A percentile compares a stretch with the other conserved stretches of the same genome.
Evolutionary conservation across 805 yeast genomes (phyloP).

Genomic region (Yarrowia divulgata): DNA sequence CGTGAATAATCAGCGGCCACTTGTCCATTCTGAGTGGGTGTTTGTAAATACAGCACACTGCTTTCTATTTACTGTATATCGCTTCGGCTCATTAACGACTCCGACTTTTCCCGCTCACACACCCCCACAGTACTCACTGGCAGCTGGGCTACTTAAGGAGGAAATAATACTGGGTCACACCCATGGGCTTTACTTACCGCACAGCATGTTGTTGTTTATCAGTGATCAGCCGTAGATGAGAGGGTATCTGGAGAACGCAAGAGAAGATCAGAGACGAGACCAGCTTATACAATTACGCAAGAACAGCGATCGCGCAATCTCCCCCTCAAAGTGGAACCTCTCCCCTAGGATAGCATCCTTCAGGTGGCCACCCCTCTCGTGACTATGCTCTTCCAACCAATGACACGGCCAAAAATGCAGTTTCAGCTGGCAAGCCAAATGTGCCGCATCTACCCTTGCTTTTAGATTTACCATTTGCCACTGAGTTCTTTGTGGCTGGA

Average conservation of each 20-base stretch:
- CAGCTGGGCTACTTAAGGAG: constrained; percentile 4
- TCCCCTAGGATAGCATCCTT: background rate
- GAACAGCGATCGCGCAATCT: too few species aligned
- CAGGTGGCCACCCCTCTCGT: background rate
- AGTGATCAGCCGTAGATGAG: background rate
- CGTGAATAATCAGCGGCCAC: background rate
- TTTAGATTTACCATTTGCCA: constrained; percentile 34
- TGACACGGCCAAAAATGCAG: constrained; percentile 29
- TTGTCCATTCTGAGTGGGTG: too few species aligned
- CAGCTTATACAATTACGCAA: background rate
- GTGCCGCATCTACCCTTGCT: constrained; percentile 38
- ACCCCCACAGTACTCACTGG: background rate
- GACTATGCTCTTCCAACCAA: constrained; percentile 9
- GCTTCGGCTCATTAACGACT: background rate
- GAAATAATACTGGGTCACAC: background rate
- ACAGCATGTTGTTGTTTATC: background rate
- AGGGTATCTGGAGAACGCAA: too few species aligned
- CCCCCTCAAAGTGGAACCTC: background rate
- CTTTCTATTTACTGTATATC: too few species aligned
- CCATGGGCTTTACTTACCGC: background rate
- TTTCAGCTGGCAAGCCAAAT: constrained; percentile 24
- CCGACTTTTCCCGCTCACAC: background rate
- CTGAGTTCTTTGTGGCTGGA: constrained; percentile 37
- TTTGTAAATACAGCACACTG: too few species aligned
- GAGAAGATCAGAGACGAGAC: background rate